Evolutionary conservation across 768 basidiomycete genomes (phyloP).

Genomic region (Lentinula detonsa): DNA sequence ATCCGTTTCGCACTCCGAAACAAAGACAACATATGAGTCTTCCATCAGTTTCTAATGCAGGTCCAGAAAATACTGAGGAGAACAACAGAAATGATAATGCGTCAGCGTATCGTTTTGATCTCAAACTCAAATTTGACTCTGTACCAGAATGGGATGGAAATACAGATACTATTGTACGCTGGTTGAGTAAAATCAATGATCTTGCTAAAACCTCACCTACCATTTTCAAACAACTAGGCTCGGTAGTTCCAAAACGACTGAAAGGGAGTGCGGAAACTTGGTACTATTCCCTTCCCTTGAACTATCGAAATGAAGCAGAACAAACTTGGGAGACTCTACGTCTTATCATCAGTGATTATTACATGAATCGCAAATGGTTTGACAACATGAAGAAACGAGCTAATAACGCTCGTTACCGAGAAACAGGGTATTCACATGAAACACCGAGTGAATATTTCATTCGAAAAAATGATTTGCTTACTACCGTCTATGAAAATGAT

Average conservation of each 20-base stretch:
- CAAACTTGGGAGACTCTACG: neutral
- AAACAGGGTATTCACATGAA: neutral
- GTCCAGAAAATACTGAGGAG: too few relatives aligned
- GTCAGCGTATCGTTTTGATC: neutral
- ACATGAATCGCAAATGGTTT: conserved; percentile 7
- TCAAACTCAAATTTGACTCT: conserved; percentile 7
- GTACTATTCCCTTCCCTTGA: conserved; percentile 2
- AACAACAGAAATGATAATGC: too few relatives aligned
- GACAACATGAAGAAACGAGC: neutral
- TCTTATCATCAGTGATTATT: conserved; percentile 1
- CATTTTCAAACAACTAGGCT: neutral
- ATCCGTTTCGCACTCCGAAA: too few relatives aligned
- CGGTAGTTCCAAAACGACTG: neutral
- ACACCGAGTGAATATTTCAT: conserved; percentile 11
- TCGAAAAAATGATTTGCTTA: conserved; percentile 9
- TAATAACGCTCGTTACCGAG: neutral
- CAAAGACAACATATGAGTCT: too few relatives aligned
- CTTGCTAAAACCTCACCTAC: neutral
- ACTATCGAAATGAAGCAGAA: neutral
- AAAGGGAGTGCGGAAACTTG: neutral
- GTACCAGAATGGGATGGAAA: conserved; percentile 8
- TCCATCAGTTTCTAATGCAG: too few relatives aligned
- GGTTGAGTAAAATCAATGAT: conserved; percentile 7
- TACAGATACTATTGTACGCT: neutral
- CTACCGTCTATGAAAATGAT: neutral